phyloP scores from a whole-genome alignment of 306 rosid genomes.

The Nissolia schottii region DNA sequence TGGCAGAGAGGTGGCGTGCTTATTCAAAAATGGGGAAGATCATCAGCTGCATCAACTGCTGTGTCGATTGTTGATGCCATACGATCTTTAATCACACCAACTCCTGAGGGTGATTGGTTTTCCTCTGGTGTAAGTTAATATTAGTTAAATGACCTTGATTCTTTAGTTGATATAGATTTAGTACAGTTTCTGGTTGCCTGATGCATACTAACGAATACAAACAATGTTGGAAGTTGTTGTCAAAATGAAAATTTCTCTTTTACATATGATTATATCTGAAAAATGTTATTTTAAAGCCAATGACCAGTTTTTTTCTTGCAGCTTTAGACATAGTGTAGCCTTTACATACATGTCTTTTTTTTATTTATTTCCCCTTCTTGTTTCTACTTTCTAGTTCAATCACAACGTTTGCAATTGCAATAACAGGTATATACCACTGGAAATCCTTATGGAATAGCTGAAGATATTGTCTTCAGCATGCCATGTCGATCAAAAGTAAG shows the following conservation, averaged over 20 bases:
- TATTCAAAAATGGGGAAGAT: conserved; percentile 96
- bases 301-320: background rate
- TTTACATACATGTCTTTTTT: background rate
- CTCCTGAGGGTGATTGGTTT: conserved; percentile 98
- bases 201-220: background rate
- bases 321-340: too few species aligned
- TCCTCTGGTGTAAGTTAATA: conserved; percentile 75
- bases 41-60: conserved; percentile 97
- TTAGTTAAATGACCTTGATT: background rate
- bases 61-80: conserved; percentile 89
- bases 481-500: conserved; percentile 94
- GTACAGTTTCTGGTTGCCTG: background rate
- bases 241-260: background rate
- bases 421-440: conserved; percentile 78
- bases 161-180: background rate
- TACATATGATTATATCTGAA: background rate
- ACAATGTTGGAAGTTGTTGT: background rate
- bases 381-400: background rate
- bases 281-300: background rate
- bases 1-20: conserved; percentile 91
- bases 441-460: conserved; percentile 90
- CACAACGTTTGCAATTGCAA: conserved; percentile 1
- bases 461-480: conserved; percentile 92
- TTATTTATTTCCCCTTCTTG: background rate
- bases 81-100: conserved; percentile 74